Evolutionary conservation across 2,329 filamentous ascomycete species (phyloP).

Genomic region (Aspergillus pseudotamarii): DNA sequence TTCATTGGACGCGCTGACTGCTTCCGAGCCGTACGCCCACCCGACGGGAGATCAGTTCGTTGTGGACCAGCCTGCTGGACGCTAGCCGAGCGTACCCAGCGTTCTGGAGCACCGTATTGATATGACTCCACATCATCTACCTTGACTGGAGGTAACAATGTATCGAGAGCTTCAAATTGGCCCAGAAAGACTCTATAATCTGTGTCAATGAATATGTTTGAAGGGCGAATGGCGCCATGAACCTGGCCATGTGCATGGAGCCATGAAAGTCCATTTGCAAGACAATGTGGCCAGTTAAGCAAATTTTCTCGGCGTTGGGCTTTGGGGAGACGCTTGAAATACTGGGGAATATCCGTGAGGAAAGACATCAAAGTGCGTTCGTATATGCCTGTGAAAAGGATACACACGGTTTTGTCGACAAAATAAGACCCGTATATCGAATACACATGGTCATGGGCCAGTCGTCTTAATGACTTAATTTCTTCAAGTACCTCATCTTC

Average conservation of each 20-base stretch:
- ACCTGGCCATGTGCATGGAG: slow-evolving; percentile 58
- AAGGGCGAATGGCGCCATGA: slow-evolving; percentile 61
- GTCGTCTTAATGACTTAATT: slow-evolving; percentile 39
- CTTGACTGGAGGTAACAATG: slow-evolving; percentile 56
- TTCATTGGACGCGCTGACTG: slow-evolving; percentile 21
- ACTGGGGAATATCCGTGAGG: slow-evolving; percentile 44
- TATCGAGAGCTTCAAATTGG: slow-evolving; percentile 59
- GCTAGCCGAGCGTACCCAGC: slow-evolving; percentile 45
- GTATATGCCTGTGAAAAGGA: slow-evolving; percentile 45
- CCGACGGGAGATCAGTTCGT: slow-evolving; percentile 41
- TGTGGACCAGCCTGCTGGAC: slow-evolving; percentile 37
- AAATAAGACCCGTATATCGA: slow-evolving; percentile 50
- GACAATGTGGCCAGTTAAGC: slow-evolving; percentile 51
- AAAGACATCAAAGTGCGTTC: slow-evolving; percentile 48
- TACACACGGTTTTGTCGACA: slow-evolving; percentile 45
- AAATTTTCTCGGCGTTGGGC: slow-evolving; percentile 44
- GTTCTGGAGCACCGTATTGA: slow-evolving; percentile 62
- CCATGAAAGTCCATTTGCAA: slow-evolving; percentile 59
- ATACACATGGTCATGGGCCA: slow-evolving; percentile 48
- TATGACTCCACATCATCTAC: slow-evolving; percentile 59
- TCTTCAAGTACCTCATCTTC: slow-evolving; percentile 45
- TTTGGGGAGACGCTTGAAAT: slow-evolving; percentile 47
- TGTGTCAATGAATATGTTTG: slow-evolving; percentile 62
- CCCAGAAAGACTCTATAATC: slow-evolving; percentile 60
- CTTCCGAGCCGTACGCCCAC: slow-evolving; percentile 43